phyloP scores from a whole-genome alignment of 1,139 yeast species.

The Schwanniomyces etchellsii region DNA sequence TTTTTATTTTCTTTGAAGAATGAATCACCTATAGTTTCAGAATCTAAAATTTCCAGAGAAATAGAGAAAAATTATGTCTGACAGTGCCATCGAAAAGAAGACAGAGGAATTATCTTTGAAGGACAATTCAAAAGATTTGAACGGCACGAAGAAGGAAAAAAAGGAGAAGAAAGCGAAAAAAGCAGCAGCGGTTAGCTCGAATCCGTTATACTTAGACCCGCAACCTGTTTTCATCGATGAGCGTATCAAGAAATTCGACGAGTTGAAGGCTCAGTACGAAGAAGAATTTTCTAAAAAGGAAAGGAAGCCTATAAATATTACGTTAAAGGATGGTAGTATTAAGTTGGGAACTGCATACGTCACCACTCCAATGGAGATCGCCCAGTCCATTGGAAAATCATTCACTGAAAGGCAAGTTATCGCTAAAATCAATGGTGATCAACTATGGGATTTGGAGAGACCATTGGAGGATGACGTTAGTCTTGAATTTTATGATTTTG shows the following conservation, averaged over 20 bases:
- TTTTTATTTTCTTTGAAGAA: no score
- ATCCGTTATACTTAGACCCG: constrained; percentile 56
- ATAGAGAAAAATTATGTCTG: no score
- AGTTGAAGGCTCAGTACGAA: constrained; percentile 73
- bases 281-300: constrained; percentile 61
- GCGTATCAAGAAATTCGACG: constrained; percentile 74
- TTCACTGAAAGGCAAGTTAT: constrained; percentile 80
- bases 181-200: constrained; percentile 19
- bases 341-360: constrained; percentile 83
- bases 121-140: constrained; percentile 5
- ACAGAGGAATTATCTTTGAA: constrained; percentile 47
- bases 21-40: no score
- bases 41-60: no score
- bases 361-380: constrained; percentile 85
- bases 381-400: constrained; percentile 79
- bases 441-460: constrained; percentile 91
- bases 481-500: constrained; percentile 69
- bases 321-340: constrained; percentile 79
- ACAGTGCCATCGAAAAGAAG: constrained; percentile 30
- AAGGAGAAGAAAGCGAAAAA: constrained; percentile 20
- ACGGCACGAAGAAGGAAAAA: constrained; percentile 7
- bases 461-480: constrained; percentile 74
- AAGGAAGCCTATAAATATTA: constrained; percentile 60
- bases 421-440: constrained; percentile 78
- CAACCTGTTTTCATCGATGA: constrained; percentile 78